phyloP scores from a whole-genome alignment of 1,139 yeast species.

The Candida sanyaensis region DNA sequence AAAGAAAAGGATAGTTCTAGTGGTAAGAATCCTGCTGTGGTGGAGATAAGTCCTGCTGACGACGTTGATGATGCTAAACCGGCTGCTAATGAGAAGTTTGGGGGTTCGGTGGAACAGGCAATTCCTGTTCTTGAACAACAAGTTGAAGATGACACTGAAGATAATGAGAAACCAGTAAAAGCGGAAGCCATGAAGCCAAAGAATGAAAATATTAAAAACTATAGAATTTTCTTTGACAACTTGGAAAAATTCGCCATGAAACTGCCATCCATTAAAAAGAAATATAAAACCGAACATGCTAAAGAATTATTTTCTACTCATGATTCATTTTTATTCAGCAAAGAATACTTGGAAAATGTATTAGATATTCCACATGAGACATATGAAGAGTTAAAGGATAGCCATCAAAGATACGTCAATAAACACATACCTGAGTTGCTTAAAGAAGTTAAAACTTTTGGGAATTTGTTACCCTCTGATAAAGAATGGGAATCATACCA shows the following conservation, averaged over 20 bases:
- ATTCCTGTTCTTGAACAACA: background rate
- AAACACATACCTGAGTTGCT: constrained; percentile 32
- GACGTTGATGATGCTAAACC: background rate
- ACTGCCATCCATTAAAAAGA: constrained; percentile 35
- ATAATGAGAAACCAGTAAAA: background rate
- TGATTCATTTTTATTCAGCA: constrained; percentile 33
- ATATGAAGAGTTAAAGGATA: constrained; percentile 28
- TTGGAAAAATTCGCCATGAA: constrained; percentile 29
- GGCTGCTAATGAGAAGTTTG: background rate
- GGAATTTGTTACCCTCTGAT: constrained; percentile 33
- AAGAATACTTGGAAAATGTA: constrained; percentile 40
- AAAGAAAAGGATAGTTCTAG: background rate
- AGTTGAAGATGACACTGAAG: constrained; percentile 1
- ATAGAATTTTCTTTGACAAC: constrained; percentile 32
- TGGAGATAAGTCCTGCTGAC: background rate
- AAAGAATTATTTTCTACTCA: constrained; percentile 28
- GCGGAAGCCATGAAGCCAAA: background rate
- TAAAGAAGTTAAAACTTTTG: constrained; percentile 40
- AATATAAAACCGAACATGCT: constrained; percentile 35
- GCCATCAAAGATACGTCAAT: constrained; percentile 34
- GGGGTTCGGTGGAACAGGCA: background rate
- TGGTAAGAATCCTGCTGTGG: background rate
- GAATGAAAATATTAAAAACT: constrained; percentile 21
- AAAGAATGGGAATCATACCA: constrained; percentile 38
- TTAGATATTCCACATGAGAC: constrained; percentile 39